Evolutionary conservation across 305 asterid genomes (phyloP).

Genomic region (Ruellia speciosa): DNA sequence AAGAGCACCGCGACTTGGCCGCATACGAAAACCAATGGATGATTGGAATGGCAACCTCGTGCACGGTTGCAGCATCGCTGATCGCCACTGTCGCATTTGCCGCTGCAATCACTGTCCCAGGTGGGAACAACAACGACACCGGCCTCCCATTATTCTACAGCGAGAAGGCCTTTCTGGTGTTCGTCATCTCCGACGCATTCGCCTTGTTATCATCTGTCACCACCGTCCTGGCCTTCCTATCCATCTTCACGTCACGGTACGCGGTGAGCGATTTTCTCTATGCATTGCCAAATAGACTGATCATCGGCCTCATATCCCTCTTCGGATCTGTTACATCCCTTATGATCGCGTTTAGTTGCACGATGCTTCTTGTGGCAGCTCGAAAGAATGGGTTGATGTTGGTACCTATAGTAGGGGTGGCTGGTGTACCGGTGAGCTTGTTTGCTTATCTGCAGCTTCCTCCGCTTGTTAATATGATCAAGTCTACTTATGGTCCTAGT

Average conservation of each 20-base stretch:
- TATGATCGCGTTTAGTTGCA: slow-evolving; percentile 22
- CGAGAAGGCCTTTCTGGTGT: slow-evolving; percentile 6
- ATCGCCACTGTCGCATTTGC: slow-evolving; percentile 34
- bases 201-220: slow-evolving; percentile 18
- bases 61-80: slow-evolving; percentile 30
- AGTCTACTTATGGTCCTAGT: slow-evolving; percentile 26
- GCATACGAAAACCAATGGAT: slow-evolving; percentile 27
- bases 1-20: slow-evolving; percentile 21
- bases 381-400: background rate
- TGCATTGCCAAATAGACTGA: slow-evolving; percentile 21
- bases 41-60: slow-evolving; percentile 31
- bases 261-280: slow-evolving; percentile 23
- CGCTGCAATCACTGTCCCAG: slow-evolving; percentile 35
- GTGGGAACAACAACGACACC: slow-evolving; percentile 8
- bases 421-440: slow-evolving; percentile 16
- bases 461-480: slow-evolving; percentile 15
- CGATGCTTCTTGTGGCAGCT: slow-evolving; percentile 15
- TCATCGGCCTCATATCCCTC: slow-evolving; percentile 22
- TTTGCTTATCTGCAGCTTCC: slow-evolving; percentile 21
- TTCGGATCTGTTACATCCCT: slow-evolving; percentile 17
- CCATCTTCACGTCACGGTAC: slow-evolving; percentile 25
- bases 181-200: slow-evolving; percentile 19
- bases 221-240: slow-evolving; percentile 20
- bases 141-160: slow-evolving; percentile 17
- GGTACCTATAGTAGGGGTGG: slow-evolving; percentile 10